phyloP scores from a whole-genome alignment of 2,329 filamentous ascomycete species.

The Sodiomyces alkalinus region DNA sequence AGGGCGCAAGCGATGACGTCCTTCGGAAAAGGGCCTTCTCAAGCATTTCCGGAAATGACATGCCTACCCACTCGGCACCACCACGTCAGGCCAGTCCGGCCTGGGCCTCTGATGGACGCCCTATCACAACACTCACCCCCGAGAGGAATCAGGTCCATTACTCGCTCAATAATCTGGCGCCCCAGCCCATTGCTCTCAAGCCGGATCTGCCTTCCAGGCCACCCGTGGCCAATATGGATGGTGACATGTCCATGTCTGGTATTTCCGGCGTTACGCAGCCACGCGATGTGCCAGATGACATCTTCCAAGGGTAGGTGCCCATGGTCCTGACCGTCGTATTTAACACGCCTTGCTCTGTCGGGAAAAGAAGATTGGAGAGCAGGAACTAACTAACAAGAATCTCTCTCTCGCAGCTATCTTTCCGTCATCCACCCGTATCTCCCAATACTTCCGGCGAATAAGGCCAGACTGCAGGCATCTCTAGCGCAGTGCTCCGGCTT shows the following conservation, averaged over 20 bases:
- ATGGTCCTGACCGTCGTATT: not conserved
- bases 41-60: conserved; percentile 20
- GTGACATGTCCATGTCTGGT: conserved; percentile 20
- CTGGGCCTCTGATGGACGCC: conserved; percentile 33
- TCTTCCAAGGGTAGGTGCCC: conserved; percentile 28
- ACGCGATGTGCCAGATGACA: conserved; percentile 26
- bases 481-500: conserved; percentile 38
- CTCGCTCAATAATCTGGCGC: conserved; percentile 26
- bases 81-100: conserved; percentile 14
- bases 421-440: conserved; percentile 50
- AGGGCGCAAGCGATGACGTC: conserved; percentile 4
- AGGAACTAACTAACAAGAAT: too few species aligned
- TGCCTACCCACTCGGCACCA: conserved; percentile 23
- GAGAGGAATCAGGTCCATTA: conserved; percentile 16
- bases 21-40: conserved; percentile 19
- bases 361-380: too few species aligned
- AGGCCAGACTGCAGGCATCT: conserved; percentile 36
- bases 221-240: conserved; percentile 15
- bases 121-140: conserved; percentile 13
- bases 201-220: conserved; percentile 20
- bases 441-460: conserved; percentile 46
- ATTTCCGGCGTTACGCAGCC: conserved; percentile 17
- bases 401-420: conserved; percentile 36
- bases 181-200: conserved; percentile 26
- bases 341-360: too few species aligned